Evolutionary conservation across 306 rosid species (phyloP), one percentile per base, ranked within the genome.

Genomic region (Datisca glomerata): DNA sequence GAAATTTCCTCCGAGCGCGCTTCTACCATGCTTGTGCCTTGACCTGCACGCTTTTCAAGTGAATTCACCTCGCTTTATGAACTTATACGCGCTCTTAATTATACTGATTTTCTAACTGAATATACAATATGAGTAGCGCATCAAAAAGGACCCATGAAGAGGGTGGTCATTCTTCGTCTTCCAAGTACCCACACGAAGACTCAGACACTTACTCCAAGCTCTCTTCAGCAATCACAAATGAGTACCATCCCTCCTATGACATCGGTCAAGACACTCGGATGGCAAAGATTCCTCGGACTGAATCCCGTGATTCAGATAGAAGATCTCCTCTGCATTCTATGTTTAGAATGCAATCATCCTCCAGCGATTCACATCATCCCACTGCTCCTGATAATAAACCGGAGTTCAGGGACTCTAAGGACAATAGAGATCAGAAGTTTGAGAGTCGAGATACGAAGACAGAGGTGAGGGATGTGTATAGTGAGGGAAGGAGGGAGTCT

Each of bases 71-170:
- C n/a, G n/a, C n/a, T n/a, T n/a, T n/a, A n/a, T n/a, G n/a, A n/a
- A n/a, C n/a, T n/a, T n/a, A n/a, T n/a, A n/a, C n/a, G n/a, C n/a
- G n/a, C n/a, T n/a, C n/a, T n/a, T n/a, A n/a, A n/a, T n/a, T n/a
- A n/a, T n/a, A n/a, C n/a, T n/a, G n/a, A n/a, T n/a, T n/a, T n/a
- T n/a, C 13, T 8, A 36, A 27, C 20, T 25, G 57, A 5, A 3
- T 40, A 50, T 51, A 70, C 56, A 54, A 17, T 23, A 85, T 85
- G 96, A 85, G 85, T 49, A 71, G 78, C 46, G 80, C 73, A 25
- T 72, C 96, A 37, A 80, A 77, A 59, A 70, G 93, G 72, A 43
- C 85, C 42, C 96, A 69, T 51, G 94, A 81, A 44, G 96, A 86
- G 43, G 43, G 60, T 56, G 72, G 59, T 44, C 80, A 84, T 55